These are phyloP conservation scores for Stephania yunnanensis DNA, from an alignment of 164 flowering plant genomes.

Conservation along the genomic window DNA sequence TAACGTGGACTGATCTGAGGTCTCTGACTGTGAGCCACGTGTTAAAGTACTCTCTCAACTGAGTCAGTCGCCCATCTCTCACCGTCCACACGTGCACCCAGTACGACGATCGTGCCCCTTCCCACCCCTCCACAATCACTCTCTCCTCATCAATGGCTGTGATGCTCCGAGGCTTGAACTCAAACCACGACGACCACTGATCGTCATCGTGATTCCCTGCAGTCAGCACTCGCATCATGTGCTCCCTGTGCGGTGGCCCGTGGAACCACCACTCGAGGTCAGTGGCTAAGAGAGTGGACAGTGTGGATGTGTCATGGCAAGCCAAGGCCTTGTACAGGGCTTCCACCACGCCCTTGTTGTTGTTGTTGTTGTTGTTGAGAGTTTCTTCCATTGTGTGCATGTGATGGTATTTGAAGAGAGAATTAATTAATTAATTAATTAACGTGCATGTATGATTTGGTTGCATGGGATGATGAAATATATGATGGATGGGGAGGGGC, in stretches of 20 bases:
- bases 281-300: conserved; percentile 32
- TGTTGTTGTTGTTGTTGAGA: conserved; percentile 8
- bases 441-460: not conserved
- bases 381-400: not conserved
- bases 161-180: conserved; percentile 51
- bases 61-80: conserved; percentile 47
- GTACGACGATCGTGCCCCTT: conserved; percentile 57
- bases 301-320: conserved; percentile 23
- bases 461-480: not conserved
- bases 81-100: conserved; percentile 91
- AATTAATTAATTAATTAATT: too few species aligned
- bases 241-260: conserved; percentile 71
- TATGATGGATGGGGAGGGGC: not conserved
- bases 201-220: conserved; percentile 28
- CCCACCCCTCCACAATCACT: conserved; percentile 84
- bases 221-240: conserved; percentile 79
- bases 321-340: conserved; percentile 46
- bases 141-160: conserved; percentile 41
- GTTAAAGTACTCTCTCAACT: conserved; percentile 77
- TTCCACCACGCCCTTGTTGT: conserved; percentile 30
- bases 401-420: too few species aligned
- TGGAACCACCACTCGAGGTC: conserved; percentile 94
- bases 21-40: conserved; percentile 73
- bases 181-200: conserved; percentile 25
- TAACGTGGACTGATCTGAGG: conserved; percentile 16